Conservation (phyloP, 192 early-diverging fungal genomes). For the Coemansia sp. region DNA sequence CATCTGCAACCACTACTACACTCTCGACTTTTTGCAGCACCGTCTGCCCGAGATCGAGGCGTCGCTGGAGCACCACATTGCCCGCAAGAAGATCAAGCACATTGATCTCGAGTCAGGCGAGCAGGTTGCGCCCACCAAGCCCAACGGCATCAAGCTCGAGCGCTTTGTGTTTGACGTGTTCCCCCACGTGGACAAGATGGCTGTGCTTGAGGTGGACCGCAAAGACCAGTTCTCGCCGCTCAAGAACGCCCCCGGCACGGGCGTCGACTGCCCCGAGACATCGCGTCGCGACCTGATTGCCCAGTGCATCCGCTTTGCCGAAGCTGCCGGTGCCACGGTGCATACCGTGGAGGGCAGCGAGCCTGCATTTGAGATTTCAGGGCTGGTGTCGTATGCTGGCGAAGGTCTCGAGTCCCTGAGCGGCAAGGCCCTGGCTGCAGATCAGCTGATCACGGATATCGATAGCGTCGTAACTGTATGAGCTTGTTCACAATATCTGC, state of each 20-base stretch:
- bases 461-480: constrained; percentile 27
- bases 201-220: constrained; percentile 89
- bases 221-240: constrained; percentile 96
- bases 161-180: constrained; percentile 99
- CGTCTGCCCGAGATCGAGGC: constrained; percentile 79
- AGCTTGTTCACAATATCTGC: constrained; percentile 4
- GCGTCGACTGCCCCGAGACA: constrained; percentile 89
- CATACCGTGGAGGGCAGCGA: constrained; percentile 49
- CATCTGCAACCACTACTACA: constrained; percentile 99
- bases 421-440: constrained; percentile 57
- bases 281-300: constrained; percentile 82
- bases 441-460: constrained; percentile 35
- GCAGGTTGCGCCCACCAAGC: constrained; percentile 64
- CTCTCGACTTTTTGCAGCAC: constrained; percentile 79
- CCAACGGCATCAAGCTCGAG: constrained; percentile 98
- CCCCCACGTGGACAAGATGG: constrained; percentile 82
- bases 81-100: constrained; percentile 96
- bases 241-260: constrained; percentile 93
- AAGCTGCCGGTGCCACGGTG: constrained; percentile 80
- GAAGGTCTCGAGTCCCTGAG: constrained; percentile 82
- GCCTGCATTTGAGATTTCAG: constrained; percentile 77
- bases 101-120: constrained; percentile 76
- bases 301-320: constrained; percentile 85
- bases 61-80: constrained; percentile 92
- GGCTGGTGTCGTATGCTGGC: constrained; percentile 87